A percentile compares a stretch with the other conserved stretches of the same genome.
Conservation (phyloP, 352 stramenopile species). For the Phytophthora aleatoria region DNA sequence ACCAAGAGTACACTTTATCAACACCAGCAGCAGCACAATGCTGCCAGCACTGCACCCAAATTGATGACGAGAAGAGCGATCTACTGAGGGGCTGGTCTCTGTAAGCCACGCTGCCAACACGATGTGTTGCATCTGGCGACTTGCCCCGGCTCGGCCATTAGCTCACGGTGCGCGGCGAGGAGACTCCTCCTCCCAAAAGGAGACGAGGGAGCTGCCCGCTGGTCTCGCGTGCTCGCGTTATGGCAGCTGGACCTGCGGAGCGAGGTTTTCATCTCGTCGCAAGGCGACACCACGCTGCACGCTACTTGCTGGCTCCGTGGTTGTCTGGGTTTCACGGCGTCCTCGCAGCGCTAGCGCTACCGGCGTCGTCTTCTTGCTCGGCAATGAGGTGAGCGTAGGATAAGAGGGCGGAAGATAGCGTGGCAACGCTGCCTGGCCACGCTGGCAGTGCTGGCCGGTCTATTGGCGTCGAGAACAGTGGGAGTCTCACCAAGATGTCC, state of each 20-base stretch:
- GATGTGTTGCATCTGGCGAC: slow-evolving; percentile 28
- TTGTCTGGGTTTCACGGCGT: background rate
- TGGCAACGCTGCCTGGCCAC: slow-evolving; percentile 19
- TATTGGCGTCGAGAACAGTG: slow-evolving; percentile 14
- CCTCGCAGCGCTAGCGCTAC: background rate
- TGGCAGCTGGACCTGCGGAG: slow-evolving; percentile 22
- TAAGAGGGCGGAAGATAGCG: slow-evolving; percentile 29
- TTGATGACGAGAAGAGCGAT: background rate
- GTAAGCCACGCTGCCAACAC: slow-evolving; percentile 13
- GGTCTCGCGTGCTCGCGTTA: slow-evolving; percentile 15
- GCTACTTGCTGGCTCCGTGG: slow-evolving; percentile 2
- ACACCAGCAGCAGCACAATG: background rate
- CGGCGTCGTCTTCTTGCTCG: background rate
- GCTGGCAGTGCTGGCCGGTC: slow-evolving; percentile 1
- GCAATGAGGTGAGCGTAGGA: slow-evolving; percentile 5
- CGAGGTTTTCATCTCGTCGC: slow-evolving; percentile 24
- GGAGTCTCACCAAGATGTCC: slow-evolving; percentile 20
- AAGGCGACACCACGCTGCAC: slow-evolving; percentile 4
- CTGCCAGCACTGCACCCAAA: background rate
- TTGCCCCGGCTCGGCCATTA: slow-evolving; percentile 28
- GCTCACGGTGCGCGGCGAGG: slow-evolving; percentile 18
- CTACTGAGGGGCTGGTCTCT: slow-evolving; percentile 18
- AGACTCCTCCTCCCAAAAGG: slow-evolving; percentile 1
- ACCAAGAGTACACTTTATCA: too few species aligned
- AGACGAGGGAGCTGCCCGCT: slow-evolving; percentile 1